A percentile compares a stretch with the other conserved stretches of the same genome.
Conservation (phyloP, 2,329 filamentous ascomycete species). For the Neopestalotiopsis sp. region DNA sequence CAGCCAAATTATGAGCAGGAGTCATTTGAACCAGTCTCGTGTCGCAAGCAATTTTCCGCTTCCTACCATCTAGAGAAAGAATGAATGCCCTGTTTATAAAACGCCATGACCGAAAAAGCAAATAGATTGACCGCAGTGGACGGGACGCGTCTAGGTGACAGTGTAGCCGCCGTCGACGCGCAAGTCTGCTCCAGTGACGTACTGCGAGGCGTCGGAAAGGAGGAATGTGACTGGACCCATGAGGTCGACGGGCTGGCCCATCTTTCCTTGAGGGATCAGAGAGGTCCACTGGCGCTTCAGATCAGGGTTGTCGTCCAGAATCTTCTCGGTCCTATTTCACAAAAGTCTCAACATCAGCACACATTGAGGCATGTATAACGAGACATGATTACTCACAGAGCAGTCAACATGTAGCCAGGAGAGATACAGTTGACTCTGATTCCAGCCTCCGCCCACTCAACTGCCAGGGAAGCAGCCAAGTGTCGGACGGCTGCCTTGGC, state of each 20-base stretch:
- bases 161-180: constrained; percentile 90
- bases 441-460: constrained; percentile 88
- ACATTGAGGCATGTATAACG: background rate
- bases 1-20: background rate
- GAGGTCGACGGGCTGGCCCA: constrained; percentile 89
- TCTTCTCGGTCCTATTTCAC: constrained; percentile 80
- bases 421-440: constrained; percentile 96
- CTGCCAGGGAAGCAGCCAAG: constrained; percentile 83
- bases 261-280: constrained; percentile 89
- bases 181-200: constrained; percentile 76
- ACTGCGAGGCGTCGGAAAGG: constrained; percentile 77
- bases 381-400: constrained; percentile 66
- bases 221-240: constrained; percentile 93
- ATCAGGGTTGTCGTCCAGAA: constrained; percentile 90
- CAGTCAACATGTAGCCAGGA: constrained; percentile 95
- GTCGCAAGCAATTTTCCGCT: background rate
- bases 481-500: constrained; percentile 93
- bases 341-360: constrained; percentile 15
- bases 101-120: background rate
- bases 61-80: background rate
- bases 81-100: background rate
- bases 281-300: constrained; percentile 90
- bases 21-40: background rate
- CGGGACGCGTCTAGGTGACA: constrained; percentile 60
- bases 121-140: background rate